Percentiles rank a stretch among this genome's conserved stretches.
phyloP scores from a whole-genome alignment of 73 alveolate genomes.

The Paramecium pentaurelia region DNA sequence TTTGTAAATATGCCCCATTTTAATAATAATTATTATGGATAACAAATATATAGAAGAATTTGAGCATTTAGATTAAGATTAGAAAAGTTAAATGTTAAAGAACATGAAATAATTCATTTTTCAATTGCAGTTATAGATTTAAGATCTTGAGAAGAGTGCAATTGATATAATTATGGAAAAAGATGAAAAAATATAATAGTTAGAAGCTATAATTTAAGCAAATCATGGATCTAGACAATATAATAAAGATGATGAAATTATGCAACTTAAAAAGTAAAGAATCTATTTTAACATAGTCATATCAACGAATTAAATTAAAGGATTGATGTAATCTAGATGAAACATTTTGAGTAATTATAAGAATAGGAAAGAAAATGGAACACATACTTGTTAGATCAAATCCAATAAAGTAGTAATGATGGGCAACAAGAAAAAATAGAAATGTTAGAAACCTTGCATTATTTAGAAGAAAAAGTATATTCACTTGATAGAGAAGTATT shows the following conservation, averaged over 20 bases:
- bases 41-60: slow-evolving; percentile 22
- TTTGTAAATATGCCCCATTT: neutral
- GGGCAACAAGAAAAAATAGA: neutral
- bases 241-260: slow-evolving; percentile 1
- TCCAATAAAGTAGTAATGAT: neutral
- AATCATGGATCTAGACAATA: neutral
- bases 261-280: neutral
- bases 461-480: slow-evolving; percentile 1
- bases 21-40: slow-evolving; percentile 4
- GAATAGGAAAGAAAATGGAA: slow-evolving; percentile 7
- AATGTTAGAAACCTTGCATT: neutral
- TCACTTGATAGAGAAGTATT: neutral
- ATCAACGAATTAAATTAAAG: slow-evolving; percentile 21
- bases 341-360: slow-evolving; percentile 23
- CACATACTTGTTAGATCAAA: neutral
- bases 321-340: neutral
- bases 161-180: slow-evolving; percentile 24
- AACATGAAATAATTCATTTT: slow-evolving; percentile 1
- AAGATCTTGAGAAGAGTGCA: slow-evolving; percentile 16
- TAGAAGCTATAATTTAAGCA: neutral
- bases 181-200: slow-evolving; percentile 10
- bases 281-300: neutral
- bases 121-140: neutral
- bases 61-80: slow-evolving; percentile 10
- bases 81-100: neutral